Percentiles rank a stretch among this genome's conserved stretches.
Conservation (phyloP, 495 filamentous ascomycete species). For the Alectoria sarmentosa region DNA sequence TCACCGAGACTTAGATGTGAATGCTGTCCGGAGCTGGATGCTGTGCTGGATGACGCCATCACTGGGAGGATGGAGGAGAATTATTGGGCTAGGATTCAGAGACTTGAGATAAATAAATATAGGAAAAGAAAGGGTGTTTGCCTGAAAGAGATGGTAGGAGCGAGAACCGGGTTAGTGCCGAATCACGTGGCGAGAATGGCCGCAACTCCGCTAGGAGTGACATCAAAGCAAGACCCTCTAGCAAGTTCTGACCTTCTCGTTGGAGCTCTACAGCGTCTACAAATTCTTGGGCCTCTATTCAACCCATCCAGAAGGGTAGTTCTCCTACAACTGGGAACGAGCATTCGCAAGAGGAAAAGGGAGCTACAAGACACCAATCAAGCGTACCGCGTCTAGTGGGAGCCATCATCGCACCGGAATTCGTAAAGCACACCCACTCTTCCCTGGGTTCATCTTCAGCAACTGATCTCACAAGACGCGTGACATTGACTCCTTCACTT, state of each 20-base stretch:
- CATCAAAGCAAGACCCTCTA: neutral
- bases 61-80: neutral
- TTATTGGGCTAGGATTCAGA: neutral
- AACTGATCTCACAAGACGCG: neutral
- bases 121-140: neutral
- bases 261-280: neutral
- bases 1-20: neutral
- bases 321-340: too few relatives aligned
- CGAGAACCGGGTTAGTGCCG: neutral
- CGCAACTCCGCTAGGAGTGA: neutral
- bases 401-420: too few relatives aligned
- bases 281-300: neutral
- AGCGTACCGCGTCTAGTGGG: too few relatives aligned
- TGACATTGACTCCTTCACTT: neutral
- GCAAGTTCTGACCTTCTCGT: neutral
- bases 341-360: too few relatives aligned
- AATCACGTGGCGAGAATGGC: neutral
- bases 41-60: neutral
- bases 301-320: too few relatives aligned
- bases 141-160: neutral
- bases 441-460: neutral
- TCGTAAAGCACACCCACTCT: too few relatives aligned
- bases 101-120: neutral
- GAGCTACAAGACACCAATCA: neutral
- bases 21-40: neutral